phyloP scores from a whole-genome alignment of 768 basidiomycete species.

The Leucosporidium creatinivorum region DNA sequence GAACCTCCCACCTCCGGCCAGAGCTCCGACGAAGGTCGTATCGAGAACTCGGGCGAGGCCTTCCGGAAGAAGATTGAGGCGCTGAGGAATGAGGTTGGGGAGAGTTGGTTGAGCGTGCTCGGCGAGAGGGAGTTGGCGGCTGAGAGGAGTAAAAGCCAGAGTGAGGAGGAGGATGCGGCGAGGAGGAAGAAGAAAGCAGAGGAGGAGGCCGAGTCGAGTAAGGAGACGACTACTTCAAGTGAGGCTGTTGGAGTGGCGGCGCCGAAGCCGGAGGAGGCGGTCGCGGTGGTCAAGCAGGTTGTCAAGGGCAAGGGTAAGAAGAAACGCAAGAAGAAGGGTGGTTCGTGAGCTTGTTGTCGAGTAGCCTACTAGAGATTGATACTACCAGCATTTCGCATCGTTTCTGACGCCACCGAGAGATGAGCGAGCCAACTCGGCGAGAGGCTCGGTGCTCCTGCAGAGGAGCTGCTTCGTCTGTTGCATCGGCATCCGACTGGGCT shows the following conservation, averaged over 20 bases:
- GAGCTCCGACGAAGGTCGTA: conserved; percentile 24
- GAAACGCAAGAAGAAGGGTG: conserved; percentile 16
- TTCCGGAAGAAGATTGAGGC: conserved; percentile 73
- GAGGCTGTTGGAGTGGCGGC: not conserved
- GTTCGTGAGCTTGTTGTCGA: not conserved
- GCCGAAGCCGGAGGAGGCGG: not conserved
- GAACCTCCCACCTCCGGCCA: conserved; percentile 46
- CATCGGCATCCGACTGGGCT: too few relatives aligned
- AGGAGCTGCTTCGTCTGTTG: too few relatives aligned
- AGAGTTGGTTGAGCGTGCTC: conserved; percentile 78
- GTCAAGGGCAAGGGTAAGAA: conserved; percentile 28
- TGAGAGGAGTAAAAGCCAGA: conserved; percentile 2
- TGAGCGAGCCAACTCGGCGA: too few relatives aligned
- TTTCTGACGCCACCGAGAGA: too few relatives aligned
- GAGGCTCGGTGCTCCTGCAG: too few relatives aligned
- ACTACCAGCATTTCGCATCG: too few relatives aligned
- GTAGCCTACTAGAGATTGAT: not conserved
- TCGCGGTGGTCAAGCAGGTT: conserved; percentile 12
- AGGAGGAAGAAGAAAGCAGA: not conserved
- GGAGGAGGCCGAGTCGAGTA: not conserved
- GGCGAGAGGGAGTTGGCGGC: conserved; percentile 51
- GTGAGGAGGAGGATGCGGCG: not conserved
- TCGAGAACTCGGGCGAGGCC: conserved; percentile 52
- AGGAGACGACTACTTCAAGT: not conserved
- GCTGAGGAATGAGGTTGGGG: conserved; percentile 77